Evolutionary conservation across 768 basidiomycete genomes (phyloP).

Genomic region (Nidula microcarpa): DNA sequence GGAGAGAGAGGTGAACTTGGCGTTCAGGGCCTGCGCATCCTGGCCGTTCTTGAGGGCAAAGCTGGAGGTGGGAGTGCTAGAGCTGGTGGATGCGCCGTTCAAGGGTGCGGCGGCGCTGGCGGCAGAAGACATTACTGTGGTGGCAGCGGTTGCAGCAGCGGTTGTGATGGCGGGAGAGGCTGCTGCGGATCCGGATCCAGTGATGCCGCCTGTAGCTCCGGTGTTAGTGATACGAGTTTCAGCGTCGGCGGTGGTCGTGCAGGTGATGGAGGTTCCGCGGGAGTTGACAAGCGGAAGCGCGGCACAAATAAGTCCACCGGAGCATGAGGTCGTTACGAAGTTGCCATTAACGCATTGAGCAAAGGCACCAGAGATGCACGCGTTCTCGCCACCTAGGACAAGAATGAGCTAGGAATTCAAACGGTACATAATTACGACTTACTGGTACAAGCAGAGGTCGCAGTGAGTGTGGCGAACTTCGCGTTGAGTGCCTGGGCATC

Average conservation of each 20-base stretch:
- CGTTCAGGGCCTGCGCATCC: conserved; percentile 48
- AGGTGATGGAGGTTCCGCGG: conserved; percentile 48
- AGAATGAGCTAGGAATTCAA: not conserved
- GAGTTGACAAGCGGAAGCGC: conserved; percentile 50
- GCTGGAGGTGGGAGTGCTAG: not conserved
- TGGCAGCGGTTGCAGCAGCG: not conserved
- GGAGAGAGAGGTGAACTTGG: conserved; percentile 46
- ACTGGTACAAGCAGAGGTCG: conserved; percentile 42
- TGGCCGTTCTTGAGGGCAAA: conserved; percentile 38
- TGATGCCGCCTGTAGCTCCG: not conserved
- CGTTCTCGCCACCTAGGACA: conserved; percentile 28
- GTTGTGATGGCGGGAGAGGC: not conserved
- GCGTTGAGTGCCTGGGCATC: conserved; percentile 49
- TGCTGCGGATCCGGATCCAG: not conserved
- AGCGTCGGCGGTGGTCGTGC: conserved; percentile 45
- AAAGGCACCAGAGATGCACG: conserved; percentile 46
- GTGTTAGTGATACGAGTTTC: conserved; percentile 39
- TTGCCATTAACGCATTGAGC: conserved; percentile 55
- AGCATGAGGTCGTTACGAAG: conserved; percentile 32
- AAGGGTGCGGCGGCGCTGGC: not conserved
- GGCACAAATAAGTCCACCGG: conserved; percentile 37
- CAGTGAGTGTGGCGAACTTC: conserved; percentile 45
- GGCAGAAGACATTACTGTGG: not conserved
- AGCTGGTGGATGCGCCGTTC: not conserved
- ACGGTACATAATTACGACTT: not conserved